phyloP scores from a whole-genome alignment of 257 asterid species.

The Jacaranda copaia region DNA sequence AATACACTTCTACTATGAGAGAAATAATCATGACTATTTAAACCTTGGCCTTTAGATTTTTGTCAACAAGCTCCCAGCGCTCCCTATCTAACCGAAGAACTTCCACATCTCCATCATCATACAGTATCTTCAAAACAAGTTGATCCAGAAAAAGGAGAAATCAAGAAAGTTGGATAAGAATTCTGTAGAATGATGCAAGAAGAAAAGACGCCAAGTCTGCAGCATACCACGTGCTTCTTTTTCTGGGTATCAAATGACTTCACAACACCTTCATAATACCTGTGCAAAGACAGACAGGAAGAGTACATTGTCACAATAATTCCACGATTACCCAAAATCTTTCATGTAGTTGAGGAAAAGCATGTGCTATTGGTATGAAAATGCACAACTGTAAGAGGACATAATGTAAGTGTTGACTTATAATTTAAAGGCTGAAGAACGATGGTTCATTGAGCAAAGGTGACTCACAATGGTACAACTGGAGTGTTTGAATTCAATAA shows the following conservation, averaged over 20 bases:
- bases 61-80: constrained; percentile 56
- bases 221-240: constrained; percentile 88
- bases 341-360: constrained; percentile 3
- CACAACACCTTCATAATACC: constrained; percentile 90
- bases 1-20: constrained; percentile 17
- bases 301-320: constrained; percentile 22
- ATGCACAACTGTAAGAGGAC: neutral
- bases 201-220: constrained; percentile 34
- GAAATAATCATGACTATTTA: constrained; percentile 15
- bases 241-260: constrained; percentile 87
- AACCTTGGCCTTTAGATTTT: constrained; percentile 53
- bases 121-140: constrained; percentile 45
- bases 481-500: constrained; percentile 1
- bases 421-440: neutral
- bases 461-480: constrained; percentile 10
- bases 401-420: neutral
- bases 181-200: constrained; percentile 4
- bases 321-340: constrained; percentile 24
- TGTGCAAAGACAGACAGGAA: constrained; percentile 44
- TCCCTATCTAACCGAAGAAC: constrained; percentile 58
- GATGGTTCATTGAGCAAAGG: constrained; percentile 8
- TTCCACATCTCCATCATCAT: constrained; percentile 66
- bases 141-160: constrained; percentile 25
- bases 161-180: constrained; percentile 14
- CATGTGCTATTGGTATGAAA: constrained; percentile 21